Evolutionary conservation across 352 stramenopile species (phyloP).

Genomic region (Globisporangium cederbergense): DNA sequence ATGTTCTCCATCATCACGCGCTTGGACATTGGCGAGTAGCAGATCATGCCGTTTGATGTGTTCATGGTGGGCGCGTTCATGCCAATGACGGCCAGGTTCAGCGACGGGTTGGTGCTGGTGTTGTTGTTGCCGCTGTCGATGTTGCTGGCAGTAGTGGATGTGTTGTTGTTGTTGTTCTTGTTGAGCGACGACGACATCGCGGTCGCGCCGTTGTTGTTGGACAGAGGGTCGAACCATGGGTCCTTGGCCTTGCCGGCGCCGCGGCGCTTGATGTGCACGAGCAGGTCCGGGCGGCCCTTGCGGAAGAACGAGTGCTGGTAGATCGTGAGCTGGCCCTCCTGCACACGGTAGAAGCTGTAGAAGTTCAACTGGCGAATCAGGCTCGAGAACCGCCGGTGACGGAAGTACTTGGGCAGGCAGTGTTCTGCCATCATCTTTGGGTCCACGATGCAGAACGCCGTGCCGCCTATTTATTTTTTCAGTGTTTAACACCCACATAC

Average conservation of each 20-base stretch:
- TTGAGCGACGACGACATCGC: background rate
- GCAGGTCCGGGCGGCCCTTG: constrained; percentile 71
- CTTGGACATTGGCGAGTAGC: constrained; percentile 81
- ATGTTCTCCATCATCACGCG: constrained; percentile 80
- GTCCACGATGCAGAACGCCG: constrained; percentile 90
- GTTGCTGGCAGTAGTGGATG: background rate
- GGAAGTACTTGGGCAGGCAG: constrained; percentile 90
- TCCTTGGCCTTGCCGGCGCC: constrained; percentile 82
- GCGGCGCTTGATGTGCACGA: constrained; percentile 84
- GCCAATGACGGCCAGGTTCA: constrained; percentile 22
- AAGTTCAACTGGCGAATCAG: constrained; percentile 91
- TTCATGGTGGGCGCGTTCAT: constrained; percentile 26
- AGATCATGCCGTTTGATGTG: constrained; percentile 34
- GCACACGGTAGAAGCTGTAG: constrained; percentile 91
- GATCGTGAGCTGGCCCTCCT: constrained; percentile 80
- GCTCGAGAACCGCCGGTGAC: constrained; percentile 85
- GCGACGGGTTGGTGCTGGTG: constrained; percentile 7
- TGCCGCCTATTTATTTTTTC: constrained; percentile 44
- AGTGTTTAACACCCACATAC: constrained; percentile 3
- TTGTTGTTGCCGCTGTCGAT: background rate
- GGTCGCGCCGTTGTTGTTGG: constrained; percentile 12
- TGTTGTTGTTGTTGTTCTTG: background rate
- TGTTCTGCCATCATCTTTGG: constrained; percentile 86
- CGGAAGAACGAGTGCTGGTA: constrained; percentile 87
- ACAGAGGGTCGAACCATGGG: constrained; percentile 78